These are phyloP conservation scores for Aphanomyces astaci DNA, from an alignment of 352 stramenopile species.

Conservation along the genomic window DNA sequence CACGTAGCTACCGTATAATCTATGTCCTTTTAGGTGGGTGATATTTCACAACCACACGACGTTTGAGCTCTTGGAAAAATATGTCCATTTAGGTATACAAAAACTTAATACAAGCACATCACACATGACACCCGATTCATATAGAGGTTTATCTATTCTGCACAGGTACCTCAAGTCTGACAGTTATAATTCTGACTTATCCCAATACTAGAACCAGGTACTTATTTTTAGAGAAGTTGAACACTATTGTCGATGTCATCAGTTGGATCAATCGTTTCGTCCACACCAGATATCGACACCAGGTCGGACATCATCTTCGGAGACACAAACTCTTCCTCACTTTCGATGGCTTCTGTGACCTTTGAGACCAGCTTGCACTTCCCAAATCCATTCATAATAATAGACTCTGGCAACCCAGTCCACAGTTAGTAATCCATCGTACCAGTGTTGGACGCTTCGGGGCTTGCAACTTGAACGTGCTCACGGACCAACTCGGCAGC, in stretches of 20 bases:
- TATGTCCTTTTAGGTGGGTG: not conserved
- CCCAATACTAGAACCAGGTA: no score
- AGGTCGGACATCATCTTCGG: not conserved
- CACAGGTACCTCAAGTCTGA: no score
- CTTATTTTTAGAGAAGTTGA: no score
- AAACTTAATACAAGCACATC: not conserved
- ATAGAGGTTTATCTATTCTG: no score
- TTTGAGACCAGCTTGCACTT: constrained; percentile 7
- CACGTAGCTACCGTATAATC: not conserved
- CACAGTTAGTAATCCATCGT: not conserved
- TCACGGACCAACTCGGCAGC: not conserved
- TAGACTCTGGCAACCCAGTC: not conserved
- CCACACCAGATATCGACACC: not conserved
- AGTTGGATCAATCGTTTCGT: not conserved
- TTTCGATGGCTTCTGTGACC: no score
- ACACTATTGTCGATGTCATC: no score
- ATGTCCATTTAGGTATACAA: not conserved
- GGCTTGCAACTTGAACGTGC: not conserved
- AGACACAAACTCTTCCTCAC: not conserved
- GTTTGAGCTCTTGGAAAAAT: not conserved
- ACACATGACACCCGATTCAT: not conserved
- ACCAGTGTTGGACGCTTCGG: not conserved
- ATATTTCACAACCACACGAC: not conserved
- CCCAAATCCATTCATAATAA: constrained; percentile 9
- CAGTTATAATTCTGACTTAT: no score